Conservation (phyloP, 352 stramenopile genomes). For the Pythium chondricola region DNA sequence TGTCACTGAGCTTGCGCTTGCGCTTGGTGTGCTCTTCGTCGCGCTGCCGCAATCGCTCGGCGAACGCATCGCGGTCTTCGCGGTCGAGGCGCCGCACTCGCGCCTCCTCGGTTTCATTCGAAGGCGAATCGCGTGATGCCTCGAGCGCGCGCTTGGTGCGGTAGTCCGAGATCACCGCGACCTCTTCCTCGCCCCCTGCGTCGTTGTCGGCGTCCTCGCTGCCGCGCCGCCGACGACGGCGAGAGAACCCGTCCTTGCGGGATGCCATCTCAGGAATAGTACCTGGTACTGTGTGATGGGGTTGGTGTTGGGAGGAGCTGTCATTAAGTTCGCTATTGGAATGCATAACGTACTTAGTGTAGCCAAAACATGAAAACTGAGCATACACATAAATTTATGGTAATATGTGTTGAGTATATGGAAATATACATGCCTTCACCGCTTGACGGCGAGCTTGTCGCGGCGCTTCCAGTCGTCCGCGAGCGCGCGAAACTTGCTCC, state of each 20-base stretch:
- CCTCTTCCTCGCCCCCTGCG: conserved; percentile 11
- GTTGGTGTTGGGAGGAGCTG: conserved; percentile 1
- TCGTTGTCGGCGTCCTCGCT: conserved; percentile 8
- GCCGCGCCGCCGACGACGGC: conserved; percentile 15
- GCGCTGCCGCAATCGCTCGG: conserved; percentile 61
- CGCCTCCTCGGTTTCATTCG: conserved; percentile 30
- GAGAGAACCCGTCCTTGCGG: conserved; percentile 20
- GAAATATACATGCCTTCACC: background rate
- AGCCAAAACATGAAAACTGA: no score
- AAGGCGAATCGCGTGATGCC: no score
- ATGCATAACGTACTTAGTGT: conserved; percentile 6
- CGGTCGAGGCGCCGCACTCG: conserved; percentile 48
- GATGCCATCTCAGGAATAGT: background rate
- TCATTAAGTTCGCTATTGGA: conserved; percentile 9
- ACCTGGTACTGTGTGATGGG: background rate
- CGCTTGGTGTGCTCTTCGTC: conserved; percentile 72
- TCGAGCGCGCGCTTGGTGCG: conserved; percentile 14
- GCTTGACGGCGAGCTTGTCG: no score
- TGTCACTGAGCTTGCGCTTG: conserved; percentile 37
- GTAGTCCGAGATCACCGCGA: conserved; percentile 19
- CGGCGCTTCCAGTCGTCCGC: conserved; percentile 45
- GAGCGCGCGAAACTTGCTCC: conserved; percentile 50
- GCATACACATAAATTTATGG: background rate
- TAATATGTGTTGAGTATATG: background rate
- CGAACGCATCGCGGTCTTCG: conserved; percentile 78